Conservation (phyloP, 192 early-diverging fungal genomes). For the Entomortierella lignicola region DNA sequence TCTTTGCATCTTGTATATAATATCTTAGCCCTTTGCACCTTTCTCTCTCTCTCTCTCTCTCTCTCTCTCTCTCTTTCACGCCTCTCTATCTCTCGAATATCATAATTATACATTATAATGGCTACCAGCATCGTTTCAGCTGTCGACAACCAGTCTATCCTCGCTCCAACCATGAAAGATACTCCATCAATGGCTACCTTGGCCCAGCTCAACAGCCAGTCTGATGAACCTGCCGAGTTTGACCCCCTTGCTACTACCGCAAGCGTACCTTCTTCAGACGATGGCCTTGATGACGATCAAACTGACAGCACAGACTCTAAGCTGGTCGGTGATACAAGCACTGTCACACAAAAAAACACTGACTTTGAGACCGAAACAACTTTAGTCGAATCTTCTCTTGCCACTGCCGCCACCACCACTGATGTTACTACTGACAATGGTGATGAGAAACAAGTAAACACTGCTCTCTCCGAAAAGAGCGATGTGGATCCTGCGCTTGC, state of each 20-base stretch:
- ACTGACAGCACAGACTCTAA: not conserved
- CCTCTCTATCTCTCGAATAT: not conserved
- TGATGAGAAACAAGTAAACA: too few relatives aligned
- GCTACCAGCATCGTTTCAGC: slow-evolving; percentile 14
- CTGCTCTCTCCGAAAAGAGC: too few relatives aligned
- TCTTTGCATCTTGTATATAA: too few relatives aligned
- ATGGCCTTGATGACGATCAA: slow-evolving; percentile 5
- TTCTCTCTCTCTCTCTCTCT: not conserved
- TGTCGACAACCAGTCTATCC: not conserved
- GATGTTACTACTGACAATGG: not conserved
- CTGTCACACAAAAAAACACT: not conserved
- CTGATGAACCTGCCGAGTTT: not conserved
- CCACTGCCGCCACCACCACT: not conserved
- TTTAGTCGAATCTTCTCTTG: not conserved
- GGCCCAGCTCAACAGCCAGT: not conserved
- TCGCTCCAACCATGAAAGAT: not conserved
- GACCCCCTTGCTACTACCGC: slow-evolving; percentile 28
- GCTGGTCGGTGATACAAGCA: slow-evolving; percentile 7
- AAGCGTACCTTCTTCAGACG: slow-evolving; percentile 18
- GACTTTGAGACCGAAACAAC: not conserved
- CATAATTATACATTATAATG: not conserved
- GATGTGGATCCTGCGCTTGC: too few relatives aligned
- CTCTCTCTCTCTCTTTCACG: not conserved
- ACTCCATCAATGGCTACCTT: not conserved
- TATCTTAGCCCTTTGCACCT: too few relatives aligned